Evolutionary conservation across 2,329 filamentous ascomycete genomes (phyloP), one percentile per base, ranked within the genome.

Genomic region (Plenodomus tracheiphilus): DNA sequence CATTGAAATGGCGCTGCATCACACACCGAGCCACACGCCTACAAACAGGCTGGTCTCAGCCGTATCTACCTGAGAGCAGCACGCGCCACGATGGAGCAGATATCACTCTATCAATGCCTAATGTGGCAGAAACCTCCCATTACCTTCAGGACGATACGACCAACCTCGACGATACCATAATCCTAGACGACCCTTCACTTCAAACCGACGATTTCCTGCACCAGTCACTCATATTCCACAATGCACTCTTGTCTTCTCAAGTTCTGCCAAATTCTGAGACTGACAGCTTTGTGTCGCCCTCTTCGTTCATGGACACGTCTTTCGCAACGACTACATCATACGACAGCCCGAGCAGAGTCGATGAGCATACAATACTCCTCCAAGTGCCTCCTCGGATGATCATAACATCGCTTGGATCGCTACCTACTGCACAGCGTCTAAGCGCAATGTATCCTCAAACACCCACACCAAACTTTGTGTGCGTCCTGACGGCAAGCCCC

Each of bases 381-480:
- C 51, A 60, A 11, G 30, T 69, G 6, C 54, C 64, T 16, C 25
- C 55, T 10, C 58, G 51, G 18, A 46, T 69, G 19, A 74, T 76
- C 30, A 71, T 91, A 35, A 85, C 77, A 22, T 78, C 90, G 61
- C 76, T 97, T 13, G 80, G 81, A 43, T 82, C 86, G 51, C 77
- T 97, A 9, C 92, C 92, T 0, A 80, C 78, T 17, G 86, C 89
- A 0, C 65, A 69, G 2, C 83, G 88, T 60, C 77, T 96, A 5
- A 68, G 78, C 9, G 81, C 81, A 0, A 87, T 95, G 39, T 77
- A 81, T 22, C 92, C 91, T 0, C 88, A 91, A 65, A 96, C 90
- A 0, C 84, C 92, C 66, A 91, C 90, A 0, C 82, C 92, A 20
- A 91, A 91, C 67, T 70, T 96, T 5, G 81, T 97, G n/a, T 89